These are phyloP conservation scores for Colletotrichum liriopes DNA, from an alignment of 2,329 filamentous ascomycete genomes.

Conservation along the genomic window DNA sequence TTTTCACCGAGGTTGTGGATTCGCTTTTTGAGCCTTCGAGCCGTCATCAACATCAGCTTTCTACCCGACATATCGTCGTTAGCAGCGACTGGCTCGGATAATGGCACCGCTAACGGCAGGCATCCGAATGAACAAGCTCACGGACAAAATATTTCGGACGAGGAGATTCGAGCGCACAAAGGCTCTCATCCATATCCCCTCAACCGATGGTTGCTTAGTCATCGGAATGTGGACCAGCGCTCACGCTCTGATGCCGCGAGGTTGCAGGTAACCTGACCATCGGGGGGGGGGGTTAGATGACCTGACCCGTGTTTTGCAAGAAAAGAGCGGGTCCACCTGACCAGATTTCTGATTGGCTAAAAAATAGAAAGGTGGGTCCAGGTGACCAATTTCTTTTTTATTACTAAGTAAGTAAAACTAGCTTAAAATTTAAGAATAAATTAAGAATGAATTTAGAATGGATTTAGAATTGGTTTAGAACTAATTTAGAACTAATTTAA, in stretches of 20 bases:
- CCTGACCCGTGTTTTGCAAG: too few species aligned
- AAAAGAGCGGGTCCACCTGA: too few species aligned
- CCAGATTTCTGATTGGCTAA: too few species aligned
- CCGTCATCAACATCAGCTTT: background rate
- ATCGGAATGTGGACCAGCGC: background rate
- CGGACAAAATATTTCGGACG: background rate
- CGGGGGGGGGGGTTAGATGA: too few species aligned
- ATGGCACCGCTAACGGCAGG: background rate
- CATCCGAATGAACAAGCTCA: background rate
- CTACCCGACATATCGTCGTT: background rate
- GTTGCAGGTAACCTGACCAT: too few species aligned
- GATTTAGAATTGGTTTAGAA: too few species aligned
- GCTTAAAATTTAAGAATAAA: too few species aligned
- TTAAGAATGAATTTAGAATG: too few species aligned
- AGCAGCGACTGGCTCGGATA: background rate
- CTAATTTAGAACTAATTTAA: too few species aligned
- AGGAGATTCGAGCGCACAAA: background rate
- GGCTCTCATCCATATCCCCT: background rate
- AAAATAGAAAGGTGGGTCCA: too few species aligned
- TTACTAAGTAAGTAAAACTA: too few species aligned
- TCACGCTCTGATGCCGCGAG: background rate
- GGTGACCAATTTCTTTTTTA: too few species aligned
- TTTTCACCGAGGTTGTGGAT: background rate
- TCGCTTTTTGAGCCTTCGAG: background rate
- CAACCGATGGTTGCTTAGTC: slow-evolving; percentile 1